These are phyloP conservation scores for Ganoderma boninense DNA, from an alignment of 1,284 basidiomycete species.

Conservation along the genomic window DNA sequence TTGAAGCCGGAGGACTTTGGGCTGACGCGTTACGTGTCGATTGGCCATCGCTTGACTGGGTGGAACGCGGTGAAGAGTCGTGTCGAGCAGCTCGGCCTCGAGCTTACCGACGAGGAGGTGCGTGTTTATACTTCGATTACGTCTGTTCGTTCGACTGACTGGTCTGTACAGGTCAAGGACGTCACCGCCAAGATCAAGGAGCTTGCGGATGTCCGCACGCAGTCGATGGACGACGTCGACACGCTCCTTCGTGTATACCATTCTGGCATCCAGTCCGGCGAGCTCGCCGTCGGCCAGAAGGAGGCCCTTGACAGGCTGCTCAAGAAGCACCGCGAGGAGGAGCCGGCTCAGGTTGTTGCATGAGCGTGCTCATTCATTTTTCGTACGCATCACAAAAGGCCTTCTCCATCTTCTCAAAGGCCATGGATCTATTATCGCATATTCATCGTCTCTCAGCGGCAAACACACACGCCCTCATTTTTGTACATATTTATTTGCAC, in stretches of 20 bases:
- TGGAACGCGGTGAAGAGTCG: slow-evolving; percentile 99
- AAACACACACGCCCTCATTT: neutral
- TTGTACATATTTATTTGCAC: neutral
- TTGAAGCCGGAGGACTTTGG: slow-evolving; percentile 99
- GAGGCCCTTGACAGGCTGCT: slow-evolving; percentile 86
- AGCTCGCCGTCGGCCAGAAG: slow-evolving; percentile 89
- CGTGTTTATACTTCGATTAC: slow-evolving; percentile 13
- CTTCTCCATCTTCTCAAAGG: slow-evolving; percentile 5
- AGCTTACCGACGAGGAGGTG: slow-evolving; percentile 86
- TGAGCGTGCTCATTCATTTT: slow-evolving; percentile 9
- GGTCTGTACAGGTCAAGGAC: slow-evolving; percentile 81
- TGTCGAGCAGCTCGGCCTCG: slow-evolving; percentile 94
- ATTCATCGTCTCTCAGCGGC: neutral
- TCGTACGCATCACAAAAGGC: slow-evolving; percentile 25
- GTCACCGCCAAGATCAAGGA: slow-evolving; percentile 99
- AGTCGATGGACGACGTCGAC: slow-evolving; percentile 99
- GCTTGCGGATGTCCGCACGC: slow-evolving; percentile 96
- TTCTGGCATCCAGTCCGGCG: slow-evolving; percentile 87
- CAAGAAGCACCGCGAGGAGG: slow-evolving; percentile 72
- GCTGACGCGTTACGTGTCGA: slow-evolving; percentile 97
- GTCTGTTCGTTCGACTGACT: slow-evolving; percentile 11
- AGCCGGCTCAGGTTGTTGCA: slow-evolving; percentile 31
- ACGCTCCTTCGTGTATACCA: slow-evolving; percentile 95
- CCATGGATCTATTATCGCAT: slow-evolving; percentile 26
- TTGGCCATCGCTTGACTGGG: slow-evolving; percentile 95